Evolutionary conservation across 73 alveolate species (phyloP).

Genomic region (Uronychia setigera): DNA sequence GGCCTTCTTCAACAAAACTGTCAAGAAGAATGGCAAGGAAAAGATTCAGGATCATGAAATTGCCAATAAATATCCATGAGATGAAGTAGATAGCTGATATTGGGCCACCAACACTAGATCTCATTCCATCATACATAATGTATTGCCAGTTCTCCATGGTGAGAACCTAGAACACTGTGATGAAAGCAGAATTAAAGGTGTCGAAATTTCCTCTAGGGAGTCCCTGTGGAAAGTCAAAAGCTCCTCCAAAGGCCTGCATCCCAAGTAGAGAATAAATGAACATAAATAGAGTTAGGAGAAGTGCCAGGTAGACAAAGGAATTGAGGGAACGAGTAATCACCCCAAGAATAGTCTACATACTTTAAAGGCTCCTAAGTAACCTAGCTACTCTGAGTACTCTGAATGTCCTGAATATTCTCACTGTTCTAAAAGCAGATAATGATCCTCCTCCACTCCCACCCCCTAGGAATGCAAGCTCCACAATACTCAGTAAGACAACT

Average conservation of each 20-base stretch:
- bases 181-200: conserved; percentile 87
- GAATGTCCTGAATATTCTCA: conserved; percentile 94
- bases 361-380: conserved; percentile 83
- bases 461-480: conserved; percentile 80
- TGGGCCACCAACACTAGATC: conserved; percentile 48
- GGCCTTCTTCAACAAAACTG: conserved; percentile 78
- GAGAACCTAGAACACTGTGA: conserved; percentile 87
- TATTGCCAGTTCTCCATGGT: conserved; percentile 94
- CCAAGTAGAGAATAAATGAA: conserved; percentile 94
- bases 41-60: conserved; percentile 90
- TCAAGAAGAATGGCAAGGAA: conserved; percentile 93
- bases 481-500: conserved; percentile 85
- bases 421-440: conserved; percentile 85
- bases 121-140: conserved; percentile 70
- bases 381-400: conserved; percentile 95
- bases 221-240: conserved; percentile 48
- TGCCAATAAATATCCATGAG: conserved; percentile 95
- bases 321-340: conserved; percentile 82
- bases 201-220: conserved; percentile 82
- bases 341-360: conserved; percentile 88
- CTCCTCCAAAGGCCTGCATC: conserved; percentile 94
- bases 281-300: conserved; percentile 86
- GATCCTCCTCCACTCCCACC: conserved; percentile 83
- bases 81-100: conserved; percentile 80
- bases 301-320: conserved; percentile 78